Evolutionary conservation across 2,329 filamentous ascomycete species (phyloP), one percentile per base, ranked within the genome.

Genomic region (Fusarium sp.): DNA sequence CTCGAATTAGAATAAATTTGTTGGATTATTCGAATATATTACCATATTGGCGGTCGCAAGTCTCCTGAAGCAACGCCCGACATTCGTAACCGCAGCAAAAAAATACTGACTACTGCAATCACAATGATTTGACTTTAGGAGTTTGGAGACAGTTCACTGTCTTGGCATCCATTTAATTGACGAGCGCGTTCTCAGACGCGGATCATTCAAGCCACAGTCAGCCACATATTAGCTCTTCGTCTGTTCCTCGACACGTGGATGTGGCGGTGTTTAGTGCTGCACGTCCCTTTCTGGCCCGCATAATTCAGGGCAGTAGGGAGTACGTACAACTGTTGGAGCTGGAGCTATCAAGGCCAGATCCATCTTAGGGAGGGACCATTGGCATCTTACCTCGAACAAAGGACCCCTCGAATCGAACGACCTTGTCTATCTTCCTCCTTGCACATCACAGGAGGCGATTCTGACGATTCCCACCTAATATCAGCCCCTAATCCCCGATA

Each of bases 281-380:
- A 66, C 49, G 66, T 61, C 43, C 67, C 65, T 49, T 34, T 49
- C 28, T 71, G 65, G 62, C 64, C 72, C 62, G 55, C 65, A 63
- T 63, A 64, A 51, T 39, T 42, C 54, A 65, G 49, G 49, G 49
- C 49, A 52, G 49, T 28, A 41, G 18, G 37, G 34, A 52, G 62
- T 66, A 65, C 62, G 53, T 62, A 71, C 55, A 62, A 69, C 68
- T 58, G 26, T 39, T 52, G 23, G 10, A 52, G 23, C 34, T 52
- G 23, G 49, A 75, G 72, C 74, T 75, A 69, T 75, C 70, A 74
- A 62, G 59, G 74, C 74, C 74, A 75, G 69, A 75, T 37, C 10
- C 10, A 37, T 75, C 71, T 75, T 74, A 75, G 72, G 70, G 73
- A 73, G 73, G 74, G 74, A 71, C 68, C 63, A 74, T 63, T 56